phyloP scores from a whole-genome alignment of 352 stramenopile genomes.

The Globisporangium takayamanum region DNA sequence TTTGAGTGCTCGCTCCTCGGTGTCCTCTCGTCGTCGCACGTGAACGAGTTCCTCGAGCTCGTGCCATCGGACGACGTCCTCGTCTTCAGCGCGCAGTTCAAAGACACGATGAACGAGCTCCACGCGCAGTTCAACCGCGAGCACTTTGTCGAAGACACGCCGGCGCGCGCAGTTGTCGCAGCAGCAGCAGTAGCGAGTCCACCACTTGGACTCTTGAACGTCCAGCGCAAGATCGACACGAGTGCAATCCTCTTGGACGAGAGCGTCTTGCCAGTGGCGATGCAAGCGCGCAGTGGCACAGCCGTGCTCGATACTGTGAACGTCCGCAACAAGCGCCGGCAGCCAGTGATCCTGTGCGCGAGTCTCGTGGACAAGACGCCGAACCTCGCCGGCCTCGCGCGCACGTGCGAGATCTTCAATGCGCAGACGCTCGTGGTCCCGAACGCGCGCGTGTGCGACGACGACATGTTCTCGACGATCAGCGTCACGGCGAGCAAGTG shows the following conservation, averaged over 20 bases:
- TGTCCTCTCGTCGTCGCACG: slow-evolving; percentile 42
- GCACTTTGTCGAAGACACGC: slow-evolving; percentile 30
- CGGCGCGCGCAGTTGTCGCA: not conserved
- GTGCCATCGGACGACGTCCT: slow-evolving; percentile 52
- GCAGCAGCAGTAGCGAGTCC: not conserved
- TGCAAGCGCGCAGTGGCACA: slow-evolving; percentile 23
- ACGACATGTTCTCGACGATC: slow-evolving; percentile 89
- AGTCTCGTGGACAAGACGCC: slow-evolving; percentile 93
- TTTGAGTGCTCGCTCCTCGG: slow-evolving; percentile 71
- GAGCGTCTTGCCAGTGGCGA: slow-evolving; percentile 40
- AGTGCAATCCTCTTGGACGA: slow-evolving; percentile 57
- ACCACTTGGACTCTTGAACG: slow-evolving; percentile 15
- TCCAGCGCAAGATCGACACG: slow-evolving; percentile 80
- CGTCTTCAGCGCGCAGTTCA: slow-evolving; percentile 50
- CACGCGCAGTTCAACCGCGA: slow-evolving; percentile 76
- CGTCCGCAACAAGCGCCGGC: slow-evolving; percentile 37
- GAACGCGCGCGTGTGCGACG: slow-evolving; percentile 76
- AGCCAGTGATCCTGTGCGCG: slow-evolving; percentile 73
- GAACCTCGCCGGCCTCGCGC: slow-evolving; percentile 91
- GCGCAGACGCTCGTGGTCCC: slow-evolving; percentile 86
- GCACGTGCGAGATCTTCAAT: slow-evolving; percentile 95
- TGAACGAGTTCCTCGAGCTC: slow-evolving; percentile 78
- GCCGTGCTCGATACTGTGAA: slow-evolving; percentile 27
- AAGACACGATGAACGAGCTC: slow-evolving; percentile 53
- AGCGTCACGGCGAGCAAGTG: slow-evolving; percentile 92